Evolutionary conservation across 163 green algal genomes (phyloP).

Genomic region (Scenedesmus sp.): DNA sequence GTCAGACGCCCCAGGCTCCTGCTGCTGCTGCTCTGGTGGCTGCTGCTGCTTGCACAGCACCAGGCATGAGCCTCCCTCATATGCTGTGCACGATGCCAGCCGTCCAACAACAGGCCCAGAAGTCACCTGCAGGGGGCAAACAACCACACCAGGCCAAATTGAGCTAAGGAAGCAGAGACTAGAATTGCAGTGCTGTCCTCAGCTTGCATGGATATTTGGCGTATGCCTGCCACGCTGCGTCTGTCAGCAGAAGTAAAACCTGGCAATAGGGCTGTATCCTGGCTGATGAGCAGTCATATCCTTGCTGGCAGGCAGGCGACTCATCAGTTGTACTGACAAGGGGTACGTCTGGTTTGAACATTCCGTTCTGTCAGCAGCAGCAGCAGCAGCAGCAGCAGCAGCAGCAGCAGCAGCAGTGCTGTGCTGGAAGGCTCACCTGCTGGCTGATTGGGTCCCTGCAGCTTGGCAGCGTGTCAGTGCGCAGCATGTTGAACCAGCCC

Average conservation of each 20-base stretch:
- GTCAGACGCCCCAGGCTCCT: no score
- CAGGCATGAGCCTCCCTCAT: constrained; percentile 42
- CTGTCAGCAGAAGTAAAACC: no score
- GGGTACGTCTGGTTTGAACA: no score
- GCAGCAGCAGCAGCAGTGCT: no score
- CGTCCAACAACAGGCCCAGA: background rate
- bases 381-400: no score
- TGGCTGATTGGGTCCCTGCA: constrained; percentile 37
- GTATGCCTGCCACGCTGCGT: no score
- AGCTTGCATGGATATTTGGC: no score
- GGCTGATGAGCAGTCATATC: no score
- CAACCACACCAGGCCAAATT: background rate
- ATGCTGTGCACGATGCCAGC: constrained; percentile 23
- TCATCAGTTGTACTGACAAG: no score
- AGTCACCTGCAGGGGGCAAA: constrained; percentile 12
- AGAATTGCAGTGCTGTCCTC: background rate
- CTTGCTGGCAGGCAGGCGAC: no score
- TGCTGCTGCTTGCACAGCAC: constrained; percentile 33
- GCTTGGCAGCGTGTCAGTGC: constrained; percentile 26
- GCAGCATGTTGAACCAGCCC: constrained; percentile 49
- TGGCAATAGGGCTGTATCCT: no score
- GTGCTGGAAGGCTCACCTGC: background rate
- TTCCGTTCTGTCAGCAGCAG: background rate
- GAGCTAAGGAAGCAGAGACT: background rate
- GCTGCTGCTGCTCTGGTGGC: background rate